Base-by-base conservation (phyloP, 192 early-diverging fungal species). In the Umbelopsis vinacea region DNA sequence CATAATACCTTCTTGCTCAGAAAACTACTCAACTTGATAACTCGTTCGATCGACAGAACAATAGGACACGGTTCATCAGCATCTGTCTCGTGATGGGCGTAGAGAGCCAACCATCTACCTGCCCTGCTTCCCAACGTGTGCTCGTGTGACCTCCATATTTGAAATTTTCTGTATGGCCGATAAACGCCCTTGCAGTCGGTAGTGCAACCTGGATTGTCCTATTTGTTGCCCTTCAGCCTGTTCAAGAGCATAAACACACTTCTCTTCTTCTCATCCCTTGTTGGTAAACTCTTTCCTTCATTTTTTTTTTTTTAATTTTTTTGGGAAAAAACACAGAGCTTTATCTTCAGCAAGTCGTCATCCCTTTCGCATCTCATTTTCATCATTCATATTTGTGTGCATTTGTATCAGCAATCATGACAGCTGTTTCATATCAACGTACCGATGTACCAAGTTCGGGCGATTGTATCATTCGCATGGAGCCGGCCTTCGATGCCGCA, bases 111-210 rank as follows among this genome's bases (percentile, higher is more conserved):
- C 48, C 48, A 50, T n/a, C 5, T 50, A 15, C n/a, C 6, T 50
- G 48, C 48, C 48, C 15, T 50, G 48, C 9, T 50, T n/a, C 26
- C 24, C 26, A 63, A 63, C 57, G 57, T 63, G 57, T 37, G 57
- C 29, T 63, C 57, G 54, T 63, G 57, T 63, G 33, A 63, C 35
- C 0, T 17, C 57, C 26, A 37, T 26, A 37, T 37, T 37, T 63
- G 57, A 63, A 63, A 63, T 63, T 37, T 19, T 37, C 48, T 50
- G n/a, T 50, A 2, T 21, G 48, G 48, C 48, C n/a, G 48, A 50
- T 50, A n/a, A 50, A 43, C 48, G 48, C 48, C 48, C 15, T 50
- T 46, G 46, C 15, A 50, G 48, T 50, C 48, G 15, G 15, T 3
- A 50, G 40, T 43, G 11, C 40, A 43, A 43, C 40, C 11, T 43